These are phyloP conservation scores for Dictyostelium citrinum DNA, from an alignment of 78 protist species.

Conservation along the genomic window DNA sequence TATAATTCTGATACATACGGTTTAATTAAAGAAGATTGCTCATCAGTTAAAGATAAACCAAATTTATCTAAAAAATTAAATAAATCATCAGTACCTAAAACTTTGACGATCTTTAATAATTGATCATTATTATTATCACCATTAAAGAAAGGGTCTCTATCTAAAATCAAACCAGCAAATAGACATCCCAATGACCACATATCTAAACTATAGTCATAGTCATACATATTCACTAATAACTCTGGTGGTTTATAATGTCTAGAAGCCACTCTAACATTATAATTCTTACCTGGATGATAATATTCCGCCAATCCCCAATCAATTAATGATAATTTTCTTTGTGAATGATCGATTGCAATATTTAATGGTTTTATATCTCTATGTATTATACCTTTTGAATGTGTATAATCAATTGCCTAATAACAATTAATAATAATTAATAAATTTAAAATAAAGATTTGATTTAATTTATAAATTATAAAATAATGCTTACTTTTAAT, in stretches of 20 bases:
- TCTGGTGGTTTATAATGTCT: slow-evolving; percentile 99
- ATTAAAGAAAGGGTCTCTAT: slow-evolving; percentile 98
- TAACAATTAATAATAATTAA: background rate
- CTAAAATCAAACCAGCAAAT: slow-evolving; percentile 99
- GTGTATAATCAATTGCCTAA: slow-evolving; percentile 72
- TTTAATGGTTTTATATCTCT: slow-evolving; percentile 95
- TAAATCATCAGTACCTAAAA: slow-evolving; percentile 98
- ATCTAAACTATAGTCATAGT: slow-evolving; percentile 98
- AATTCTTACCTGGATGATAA: slow-evolving; percentile 93
- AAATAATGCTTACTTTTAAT: slow-evolving; percentile 71
- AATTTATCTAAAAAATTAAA: slow-evolving; percentile 94
- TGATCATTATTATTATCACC: slow-evolving; percentile 99
- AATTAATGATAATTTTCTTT: slow-evolving; percentile 91
- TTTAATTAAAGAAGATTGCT: slow-evolving; percentile 15
- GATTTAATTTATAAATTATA: too few species aligned
- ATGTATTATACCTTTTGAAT: slow-evolving; percentile 94
- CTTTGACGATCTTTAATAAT: slow-evolving; percentile 97
- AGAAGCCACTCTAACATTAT: slow-evolving; percentile 99
- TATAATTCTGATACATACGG: slow-evolving; percentile 13
- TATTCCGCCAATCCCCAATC: slow-evolving; percentile 99
- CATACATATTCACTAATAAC: slow-evolving; percentile 94
- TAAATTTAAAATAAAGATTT: background rate
- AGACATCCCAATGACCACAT: slow-evolving; percentile 99
- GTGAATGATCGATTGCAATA: slow-evolving; percentile 98
- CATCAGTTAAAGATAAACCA: slow-evolving; percentile 85